These are phyloP conservation scores for Alisma plantagoaquatica DNA, from an alignment of 106 monocot species.

Conservation along the genomic window DNA sequence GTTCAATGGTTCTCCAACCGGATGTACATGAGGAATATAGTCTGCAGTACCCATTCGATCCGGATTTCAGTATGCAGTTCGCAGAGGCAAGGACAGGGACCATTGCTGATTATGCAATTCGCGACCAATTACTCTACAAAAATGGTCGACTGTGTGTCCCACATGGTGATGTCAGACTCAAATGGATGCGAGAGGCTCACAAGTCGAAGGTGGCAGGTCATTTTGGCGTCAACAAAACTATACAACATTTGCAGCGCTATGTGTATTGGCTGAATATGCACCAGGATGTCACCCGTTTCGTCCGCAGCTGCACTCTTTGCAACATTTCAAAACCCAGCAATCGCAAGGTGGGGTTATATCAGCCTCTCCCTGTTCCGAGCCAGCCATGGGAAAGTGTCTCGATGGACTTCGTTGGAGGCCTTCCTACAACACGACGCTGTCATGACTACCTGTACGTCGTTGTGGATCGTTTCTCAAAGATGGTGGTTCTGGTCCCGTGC, in stretches of 20 bases:
- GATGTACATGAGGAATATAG: background rate
- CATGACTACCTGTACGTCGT: constrained; percentile 1
- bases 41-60: background rate
- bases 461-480: constrained; percentile 5
- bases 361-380: background rate
- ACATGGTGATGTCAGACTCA: background rate
- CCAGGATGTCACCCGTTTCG: background rate
- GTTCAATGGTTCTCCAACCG: background rate
- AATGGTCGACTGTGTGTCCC: background rate
- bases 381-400: constrained; percentile 10
- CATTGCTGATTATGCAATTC: background rate
- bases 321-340: constrained; percentile 3
- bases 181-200: constrained; percentile 3
- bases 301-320: background rate
- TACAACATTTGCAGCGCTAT: background rate
- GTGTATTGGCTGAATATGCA: constrained; percentile 1
- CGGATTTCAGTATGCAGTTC: background rate
- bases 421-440: background rate
- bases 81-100: background rate
- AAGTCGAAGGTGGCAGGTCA: background rate
- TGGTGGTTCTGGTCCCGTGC: background rate
- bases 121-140: background rate
- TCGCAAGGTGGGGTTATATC: background rate
- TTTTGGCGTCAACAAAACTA: background rate
- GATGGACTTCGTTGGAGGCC: constrained; percentile 10